Base-by-base conservation (phyloP, 2,329 filamentous ascomycete species). In the Anthostomella pinea region DNA sequence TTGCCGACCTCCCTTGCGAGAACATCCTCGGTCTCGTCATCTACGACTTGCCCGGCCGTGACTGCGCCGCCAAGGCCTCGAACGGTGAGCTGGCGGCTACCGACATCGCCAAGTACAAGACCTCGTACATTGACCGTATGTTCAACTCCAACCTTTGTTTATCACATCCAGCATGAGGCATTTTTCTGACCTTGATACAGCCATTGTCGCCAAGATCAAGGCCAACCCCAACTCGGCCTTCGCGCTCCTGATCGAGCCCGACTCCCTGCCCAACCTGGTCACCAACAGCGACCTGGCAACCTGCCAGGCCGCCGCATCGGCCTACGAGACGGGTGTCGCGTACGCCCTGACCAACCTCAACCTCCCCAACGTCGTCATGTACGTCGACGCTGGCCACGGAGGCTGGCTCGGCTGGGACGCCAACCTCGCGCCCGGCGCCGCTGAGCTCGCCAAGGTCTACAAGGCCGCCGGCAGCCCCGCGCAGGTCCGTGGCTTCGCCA, bases 381-480 rank as follows among this genome's bases (percentile, higher is more conserved):
- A 79, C 54, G 56, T 78, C 38, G 75, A 79, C 46, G 75, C 72
- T 21, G 75, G 75, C 35, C 75, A 79, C 59, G 73, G 71, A 16
- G 75, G 75, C 46, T 79, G 75, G 75, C 68, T 79, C 45, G 75
- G 75, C 46, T 79, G 75, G 75, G 62, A 69, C 28, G 73, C 67
- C 38, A 79, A 79, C 62, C 67, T 77, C 38, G 52, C 56, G 21
- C 68, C 69, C 21, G 71, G 72, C 11, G 75, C 73, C 3, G 49
- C 67, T 43, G 62, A 73, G 39, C 72, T 69, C 42, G 70, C 70
- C 26, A 53, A 65, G 38, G 62, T 76, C 35, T 79, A 71, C 65
- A 73, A 69, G 56, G 61, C 65, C 28, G 71, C 75, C 14, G 72
- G 74, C 40, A 70, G 65, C 43, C 75, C 75, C 14, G 60, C 60